Evolutionary conservation across 345 rosid species (phyloP).

Genomic region (Citrus cavaleriei): DNA sequence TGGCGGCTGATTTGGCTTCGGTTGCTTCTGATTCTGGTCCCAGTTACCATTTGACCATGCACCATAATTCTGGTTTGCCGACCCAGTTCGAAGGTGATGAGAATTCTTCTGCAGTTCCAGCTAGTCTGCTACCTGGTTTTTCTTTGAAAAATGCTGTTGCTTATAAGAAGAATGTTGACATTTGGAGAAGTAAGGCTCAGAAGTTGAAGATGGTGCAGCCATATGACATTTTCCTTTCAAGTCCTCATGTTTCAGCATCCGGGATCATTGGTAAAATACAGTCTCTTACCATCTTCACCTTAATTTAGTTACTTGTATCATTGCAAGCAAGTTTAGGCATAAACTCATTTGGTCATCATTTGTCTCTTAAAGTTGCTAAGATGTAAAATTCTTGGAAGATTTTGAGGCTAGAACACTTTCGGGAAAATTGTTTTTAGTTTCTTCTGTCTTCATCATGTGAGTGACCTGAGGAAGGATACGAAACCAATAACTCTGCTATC

Average conservation of each 20-base stretch:
- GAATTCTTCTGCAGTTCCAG: constrained; percentile 33
- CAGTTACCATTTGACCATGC: constrained; percentile 66
- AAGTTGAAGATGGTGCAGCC: constrained; percentile 69
- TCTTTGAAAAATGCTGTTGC: constrained; percentile 60
- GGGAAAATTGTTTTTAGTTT: background rate
- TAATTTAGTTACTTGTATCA: background rate
- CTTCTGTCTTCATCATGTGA: background rate
- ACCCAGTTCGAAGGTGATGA: constrained; percentile 36
- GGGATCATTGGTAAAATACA: constrained; percentile 63
- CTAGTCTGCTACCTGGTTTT: constrained; percentile 64
- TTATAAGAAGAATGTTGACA: constrained; percentile 55
- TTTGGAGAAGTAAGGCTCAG: constrained; percentile 71
- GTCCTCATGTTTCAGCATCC: constrained; percentile 74
- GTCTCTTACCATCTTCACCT: background rate
- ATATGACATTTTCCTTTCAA: constrained; percentile 67
- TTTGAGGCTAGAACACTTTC: background rate
- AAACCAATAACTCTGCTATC: background rate
- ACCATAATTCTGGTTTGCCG: constrained; percentile 52
- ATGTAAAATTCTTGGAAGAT: background rate
- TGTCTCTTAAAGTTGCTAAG: background rate
- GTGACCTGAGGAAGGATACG: background rate
- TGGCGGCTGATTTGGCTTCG: constrained; percentile 71
- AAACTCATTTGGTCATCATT: background rate
- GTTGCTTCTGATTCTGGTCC: constrained; percentile 58
- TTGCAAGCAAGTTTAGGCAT: background rate